phyloP scores from a whole-genome alignment of 345 rosid species.

The Linum lewisii region DNA sequence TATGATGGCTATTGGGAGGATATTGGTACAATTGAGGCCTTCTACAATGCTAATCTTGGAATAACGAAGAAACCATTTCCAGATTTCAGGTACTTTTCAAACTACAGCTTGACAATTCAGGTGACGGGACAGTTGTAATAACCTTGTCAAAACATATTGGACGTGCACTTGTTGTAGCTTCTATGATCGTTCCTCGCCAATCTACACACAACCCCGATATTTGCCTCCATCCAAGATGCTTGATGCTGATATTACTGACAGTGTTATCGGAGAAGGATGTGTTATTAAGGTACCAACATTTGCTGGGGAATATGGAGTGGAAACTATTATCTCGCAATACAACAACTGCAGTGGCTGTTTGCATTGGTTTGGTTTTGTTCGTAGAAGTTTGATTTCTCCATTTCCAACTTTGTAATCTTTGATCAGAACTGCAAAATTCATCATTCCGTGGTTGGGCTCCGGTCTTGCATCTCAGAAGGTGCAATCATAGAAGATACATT shows the following conservation, averaged over 20 bases:
- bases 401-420: constrained; percentile 4
- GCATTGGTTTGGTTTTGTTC: neutral
- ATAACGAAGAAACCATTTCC: constrained; percentile 92
- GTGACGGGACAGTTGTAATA: neutral
- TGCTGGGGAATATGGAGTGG: neutral
- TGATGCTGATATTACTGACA: constrained; percentile 92
- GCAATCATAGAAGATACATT: constrained; percentile 86
- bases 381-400: neutral
- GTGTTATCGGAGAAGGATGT: constrained; percentile 96
- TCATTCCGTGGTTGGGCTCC: constrained; percentile 91
- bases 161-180: constrained; percentile 44
- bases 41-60: constrained; percentile 88
- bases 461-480: constrained; percentile 93
- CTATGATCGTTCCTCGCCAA: constrained; percentile 92
- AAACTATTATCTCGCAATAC: neutral
- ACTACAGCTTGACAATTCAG: constrained; percentile 1
- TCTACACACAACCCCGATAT: constrained; percentile 94
- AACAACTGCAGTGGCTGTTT: too few species aligned
- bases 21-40: constrained; percentile 94
- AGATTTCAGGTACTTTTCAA: constrained; percentile 60
- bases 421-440: constrained; percentile 83
- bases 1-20: constrained; percentile 99
- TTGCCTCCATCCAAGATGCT: constrained; percentile 97
- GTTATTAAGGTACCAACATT: constrained; percentile 59
- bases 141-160: neutral